Percentiles rank a stretch among this genome's conserved stretches.
These are phyloP conservation scores for Coniochaeta pulveracea DNA, from an alignment of 2,329 filamentous ascomycete genomes.

Conservation along the genomic window DNA sequence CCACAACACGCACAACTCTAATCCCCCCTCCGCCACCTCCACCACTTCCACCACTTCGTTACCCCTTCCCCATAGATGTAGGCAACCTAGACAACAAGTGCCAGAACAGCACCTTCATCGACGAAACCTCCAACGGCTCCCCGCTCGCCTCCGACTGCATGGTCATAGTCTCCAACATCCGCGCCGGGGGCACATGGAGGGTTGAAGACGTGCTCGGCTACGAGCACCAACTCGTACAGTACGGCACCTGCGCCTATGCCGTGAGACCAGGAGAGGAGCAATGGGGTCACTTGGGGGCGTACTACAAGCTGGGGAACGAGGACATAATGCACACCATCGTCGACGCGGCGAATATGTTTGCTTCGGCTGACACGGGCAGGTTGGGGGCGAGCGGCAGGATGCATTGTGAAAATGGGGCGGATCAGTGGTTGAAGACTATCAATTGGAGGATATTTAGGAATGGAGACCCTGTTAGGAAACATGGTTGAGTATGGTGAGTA, in stretches of 20 bases:
- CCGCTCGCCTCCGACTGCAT: not conserved
- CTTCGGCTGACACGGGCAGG: not conserved
- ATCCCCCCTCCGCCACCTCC: too few species aligned
- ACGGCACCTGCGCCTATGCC: not conserved
- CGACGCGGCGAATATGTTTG: not conserved
- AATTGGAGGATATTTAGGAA: too few species aligned
- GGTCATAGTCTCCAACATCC: not conserved
- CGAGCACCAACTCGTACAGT: constrained; percentile 1
- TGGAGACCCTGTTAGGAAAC: too few species aligned
- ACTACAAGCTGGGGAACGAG: not conserved
- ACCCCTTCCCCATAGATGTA: too few species aligned
- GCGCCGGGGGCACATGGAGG: not conserved
- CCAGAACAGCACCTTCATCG: not conserved
- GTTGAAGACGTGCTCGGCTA: not conserved
- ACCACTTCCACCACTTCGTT: too few species aligned
- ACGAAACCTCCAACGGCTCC: not conserved
- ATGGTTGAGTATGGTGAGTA: too few species aligned
- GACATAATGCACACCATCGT: not conserved
- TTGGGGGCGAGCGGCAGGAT: not conserved
- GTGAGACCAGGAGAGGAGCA: too few species aligned
- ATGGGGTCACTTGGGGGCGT: not conserved
- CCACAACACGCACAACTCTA: too few species aligned
- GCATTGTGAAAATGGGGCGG: too few species aligned
- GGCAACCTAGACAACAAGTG: too few species aligned
- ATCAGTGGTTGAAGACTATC: too few species aligned